phyloP scores from a whole-genome alignment of 2,329 filamentous ascomycete genomes.

The Calonectria multiphialidica region DNA sequence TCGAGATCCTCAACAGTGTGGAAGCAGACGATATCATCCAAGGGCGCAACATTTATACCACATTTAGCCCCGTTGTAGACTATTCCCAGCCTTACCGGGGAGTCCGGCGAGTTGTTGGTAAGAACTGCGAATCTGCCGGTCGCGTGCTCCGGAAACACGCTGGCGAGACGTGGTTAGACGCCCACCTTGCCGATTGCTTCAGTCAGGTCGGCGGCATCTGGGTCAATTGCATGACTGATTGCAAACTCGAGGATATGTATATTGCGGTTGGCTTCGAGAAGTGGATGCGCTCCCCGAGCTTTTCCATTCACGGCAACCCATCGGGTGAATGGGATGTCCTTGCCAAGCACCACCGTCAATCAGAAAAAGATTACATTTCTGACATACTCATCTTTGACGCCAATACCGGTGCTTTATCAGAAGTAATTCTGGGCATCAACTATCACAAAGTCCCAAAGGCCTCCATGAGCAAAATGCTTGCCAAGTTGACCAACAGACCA shows the following conservation, averaged over 20 bases:
- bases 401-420: background rate
- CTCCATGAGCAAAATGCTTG: background rate
- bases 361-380: background rate
- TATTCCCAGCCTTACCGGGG: background rate
- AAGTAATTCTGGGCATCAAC: slow-evolving; percentile 11
- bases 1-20: background rate
- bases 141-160: background rate
- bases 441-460: background rate
- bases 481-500: background rate
- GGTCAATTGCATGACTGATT: slow-evolving; percentile 14
- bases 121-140: background rate
- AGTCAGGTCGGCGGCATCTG: slow-evolving; percentile 11
- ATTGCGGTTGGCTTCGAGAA: background rate
- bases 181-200: background rate
- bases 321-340: background rate
- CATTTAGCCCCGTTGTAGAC: background rate
- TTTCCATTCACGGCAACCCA: too few species aligned
- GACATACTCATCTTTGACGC: slow-evolving; percentile 20
- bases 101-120: background rate
- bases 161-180: slow-evolving; percentile 12
- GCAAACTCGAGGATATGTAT: background rate
- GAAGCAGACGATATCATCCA: background rate
- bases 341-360: background rate
- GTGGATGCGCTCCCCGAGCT: slow-evolving; percentile 5
- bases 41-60: slow-evolving; percentile 11